Percentiles rank a stretch among this genome's conserved stretches.
Evolutionary conservation across 2,329 filamentous ascomycete species (phyloP).

Genomic region (Blastomyces percursus): DNA sequence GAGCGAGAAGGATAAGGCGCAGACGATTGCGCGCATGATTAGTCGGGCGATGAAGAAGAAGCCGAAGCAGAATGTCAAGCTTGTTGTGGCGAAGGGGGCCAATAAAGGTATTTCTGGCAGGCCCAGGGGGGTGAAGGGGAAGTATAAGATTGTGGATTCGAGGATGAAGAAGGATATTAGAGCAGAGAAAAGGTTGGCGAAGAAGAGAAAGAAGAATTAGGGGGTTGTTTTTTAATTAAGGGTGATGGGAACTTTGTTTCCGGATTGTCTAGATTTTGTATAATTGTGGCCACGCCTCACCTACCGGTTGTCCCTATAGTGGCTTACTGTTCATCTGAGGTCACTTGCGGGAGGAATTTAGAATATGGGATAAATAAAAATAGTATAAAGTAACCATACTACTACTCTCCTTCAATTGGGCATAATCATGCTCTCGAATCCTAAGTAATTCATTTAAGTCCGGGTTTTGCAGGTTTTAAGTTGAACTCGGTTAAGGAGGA

Average conservation of each 20-base stretch:
- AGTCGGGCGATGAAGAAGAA: slow-evolving; percentile 75
- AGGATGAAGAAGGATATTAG: slow-evolving; percentile 94
- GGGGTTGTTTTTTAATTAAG: background rate
- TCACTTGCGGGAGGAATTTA: background rate
- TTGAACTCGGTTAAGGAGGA: too few species aligned
- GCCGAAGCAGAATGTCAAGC: slow-evolving; percentile 67
- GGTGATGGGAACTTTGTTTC: background rate
- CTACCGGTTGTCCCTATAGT: too few species aligned
- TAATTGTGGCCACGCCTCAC: too few species aligned
- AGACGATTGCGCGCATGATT: slow-evolving; percentile 70
- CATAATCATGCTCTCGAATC: background rate
- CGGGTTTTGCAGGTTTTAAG: too few species aligned
- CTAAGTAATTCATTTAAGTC: too few species aligned
- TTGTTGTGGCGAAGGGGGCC: slow-evolving; percentile 75
- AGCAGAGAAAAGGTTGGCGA: slow-evolving; percentile 68
- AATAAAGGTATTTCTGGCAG: slow-evolving; percentile 80
- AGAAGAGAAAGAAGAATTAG: slow-evolving; percentile 54
- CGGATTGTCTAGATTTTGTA: background rate
- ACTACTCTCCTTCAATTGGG: background rate
- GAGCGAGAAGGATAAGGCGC: slow-evolving; percentile 92
- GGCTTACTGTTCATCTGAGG: background rate
- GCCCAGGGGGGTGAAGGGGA: slow-evolving; percentile 84
- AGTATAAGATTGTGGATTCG: slow-evolving; percentile 94
- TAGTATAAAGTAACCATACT: background rate
- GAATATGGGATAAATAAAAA: background rate